phyloP scores from a whole-genome alignment of 2,329 filamentous ascomycete species.

The Fusarium austroafricanum region DNA sequence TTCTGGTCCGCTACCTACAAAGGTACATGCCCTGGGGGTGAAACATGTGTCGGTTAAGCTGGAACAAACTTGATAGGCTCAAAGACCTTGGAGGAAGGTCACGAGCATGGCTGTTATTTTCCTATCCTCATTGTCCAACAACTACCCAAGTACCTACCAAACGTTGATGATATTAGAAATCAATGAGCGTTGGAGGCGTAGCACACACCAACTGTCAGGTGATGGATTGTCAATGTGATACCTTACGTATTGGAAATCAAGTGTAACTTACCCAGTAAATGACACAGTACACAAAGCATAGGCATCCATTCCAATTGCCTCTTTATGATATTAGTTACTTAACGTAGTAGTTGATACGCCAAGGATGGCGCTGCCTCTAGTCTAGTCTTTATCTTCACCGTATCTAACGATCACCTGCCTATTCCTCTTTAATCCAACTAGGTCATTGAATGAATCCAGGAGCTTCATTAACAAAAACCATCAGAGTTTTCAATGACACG shows the following conservation, averaged over 20 bases:
- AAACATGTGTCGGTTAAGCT: slow-evolving; percentile 19
- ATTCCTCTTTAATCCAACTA: neutral
- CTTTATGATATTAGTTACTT: too few relatives aligned
- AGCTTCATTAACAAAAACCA: neutral
- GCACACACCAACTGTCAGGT: slow-evolving; percentile 32
- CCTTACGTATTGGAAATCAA: slow-evolving; percentile 25
- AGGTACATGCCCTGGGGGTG: neutral
- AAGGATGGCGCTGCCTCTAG: too few relatives aligned
- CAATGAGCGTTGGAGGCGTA: slow-evolving; percentile 19
- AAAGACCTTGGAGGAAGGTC: slow-evolving; percentile 6
- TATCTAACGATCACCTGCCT: slow-evolving; percentile 5
- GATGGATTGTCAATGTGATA: slow-evolving; percentile 36
- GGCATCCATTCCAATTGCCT: slow-evolving; percentile 6
- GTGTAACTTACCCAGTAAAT: neutral
- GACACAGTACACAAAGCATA: slow-evolving; percentile 5
- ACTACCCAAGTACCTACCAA: neutral
- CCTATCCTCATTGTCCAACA: slow-evolving; percentile 3
- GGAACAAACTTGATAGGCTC: slow-evolving; percentile 21
- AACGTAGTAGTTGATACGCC: too few relatives aligned
- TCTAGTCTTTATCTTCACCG: neutral
- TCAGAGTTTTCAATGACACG: slow-evolving; percentile 27
- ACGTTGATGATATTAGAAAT: slow-evolving; percentile 5
- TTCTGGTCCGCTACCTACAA: too few relatives aligned
- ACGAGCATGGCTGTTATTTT: slow-evolving; percentile 10
- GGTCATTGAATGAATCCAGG: neutral